Conservation (phyloP, 140 eudicot species). For the Senecio squalidus region DNA sequence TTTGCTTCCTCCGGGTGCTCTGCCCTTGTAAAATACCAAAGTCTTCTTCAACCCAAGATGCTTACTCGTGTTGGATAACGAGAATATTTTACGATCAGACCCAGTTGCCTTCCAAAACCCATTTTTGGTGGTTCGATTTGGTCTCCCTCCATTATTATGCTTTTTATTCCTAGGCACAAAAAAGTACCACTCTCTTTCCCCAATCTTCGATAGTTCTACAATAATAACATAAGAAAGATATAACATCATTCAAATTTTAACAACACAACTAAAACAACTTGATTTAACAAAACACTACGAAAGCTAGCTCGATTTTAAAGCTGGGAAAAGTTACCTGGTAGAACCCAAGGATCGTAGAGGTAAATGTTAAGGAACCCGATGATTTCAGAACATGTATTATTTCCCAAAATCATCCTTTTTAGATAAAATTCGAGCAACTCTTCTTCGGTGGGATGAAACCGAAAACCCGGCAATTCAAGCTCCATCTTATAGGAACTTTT, state of each 20-base stretch:
- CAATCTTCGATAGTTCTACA: constrained; percentile 70
- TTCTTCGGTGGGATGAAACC: constrained; percentile 88
- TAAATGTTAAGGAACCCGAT: constrained; percentile 68
- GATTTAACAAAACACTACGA: too few species aligned
- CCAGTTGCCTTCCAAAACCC: constrained; percentile 99
- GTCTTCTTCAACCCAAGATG: constrained; percentile 59
- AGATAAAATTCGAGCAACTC: constrained; percentile 75
- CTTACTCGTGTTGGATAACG: constrained; percentile 46
- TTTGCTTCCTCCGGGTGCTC: constrained; percentile 71
- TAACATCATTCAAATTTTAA: background rate
- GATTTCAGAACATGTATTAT: constrained; percentile 33
- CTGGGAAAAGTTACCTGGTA: constrained; percentile 53
- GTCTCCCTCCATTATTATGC: constrained; percentile 76
- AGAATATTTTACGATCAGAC: constrained; percentile 60
- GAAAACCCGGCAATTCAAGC: constrained; percentile 64
- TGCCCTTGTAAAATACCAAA: constrained; percentile 67
- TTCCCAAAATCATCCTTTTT: constrained; percentile 39
- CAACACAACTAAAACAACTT: too few species aligned
- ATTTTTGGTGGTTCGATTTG: constrained; percentile 60
- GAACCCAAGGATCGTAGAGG: constrained; percentile 58
- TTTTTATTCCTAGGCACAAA: constrained; percentile 66
- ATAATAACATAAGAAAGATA: background rate
- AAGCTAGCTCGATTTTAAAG: too few species aligned
- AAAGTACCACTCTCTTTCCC: constrained; percentile 93
- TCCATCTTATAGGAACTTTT: constrained; percentile 23